A percentile compares a stretch with the other conserved stretches of the same genome.
phyloP scores from a whole-genome alignment of 345 rosid genomes.

The Atalantia buxifolia region DNA sequence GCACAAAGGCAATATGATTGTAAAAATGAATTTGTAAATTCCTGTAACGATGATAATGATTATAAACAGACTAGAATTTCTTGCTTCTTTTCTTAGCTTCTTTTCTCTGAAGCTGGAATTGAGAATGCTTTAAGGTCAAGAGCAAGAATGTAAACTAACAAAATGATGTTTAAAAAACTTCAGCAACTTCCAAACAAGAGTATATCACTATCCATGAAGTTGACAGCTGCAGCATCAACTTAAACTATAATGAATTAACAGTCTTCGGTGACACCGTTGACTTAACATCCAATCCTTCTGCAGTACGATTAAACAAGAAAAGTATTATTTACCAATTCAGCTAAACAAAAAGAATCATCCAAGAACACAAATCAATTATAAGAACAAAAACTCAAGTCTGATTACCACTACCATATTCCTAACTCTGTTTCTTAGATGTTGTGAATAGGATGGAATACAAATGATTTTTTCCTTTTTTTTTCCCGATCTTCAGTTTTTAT shows the following conservation, averaged over 20 bases:
- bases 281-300: neutral
- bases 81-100: neutral
- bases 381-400: neutral
- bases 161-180: neutral
- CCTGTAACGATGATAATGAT: neutral
- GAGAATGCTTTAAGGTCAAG: neutral
- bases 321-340: neutral
- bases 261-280: neutral
- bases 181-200: neutral
- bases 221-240: neutral
- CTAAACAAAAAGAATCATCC: neutral
- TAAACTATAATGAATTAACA: neutral
- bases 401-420: neutral
- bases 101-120: neutral
- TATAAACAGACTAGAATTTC: neutral
- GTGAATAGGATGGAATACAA: neutral
- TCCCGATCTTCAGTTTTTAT: neutral
- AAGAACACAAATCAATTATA: neutral
- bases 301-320: neutral
- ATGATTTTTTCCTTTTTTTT: neutral
- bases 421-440: neutral
- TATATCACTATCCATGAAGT: neutral
- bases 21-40: neutral
- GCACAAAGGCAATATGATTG: neutral
- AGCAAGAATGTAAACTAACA: neutral